phyloP scores from a whole-genome alignment of 768 basidiomycete genomes.

The Calocera viscosa region DNA sequence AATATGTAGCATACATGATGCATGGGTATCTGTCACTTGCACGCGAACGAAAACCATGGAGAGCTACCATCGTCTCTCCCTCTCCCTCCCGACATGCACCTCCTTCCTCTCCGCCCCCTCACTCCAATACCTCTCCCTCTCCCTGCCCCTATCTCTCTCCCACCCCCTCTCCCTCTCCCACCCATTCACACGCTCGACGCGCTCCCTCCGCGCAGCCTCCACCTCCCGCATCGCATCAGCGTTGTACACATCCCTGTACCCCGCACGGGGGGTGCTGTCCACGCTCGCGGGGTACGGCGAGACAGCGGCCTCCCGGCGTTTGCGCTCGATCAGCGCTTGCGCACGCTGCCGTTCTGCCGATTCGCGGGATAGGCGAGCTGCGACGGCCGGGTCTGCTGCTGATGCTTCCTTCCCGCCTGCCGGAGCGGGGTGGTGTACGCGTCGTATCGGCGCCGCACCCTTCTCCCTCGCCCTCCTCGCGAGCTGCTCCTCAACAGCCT shows the following conservation, averaged over 20 bases:
- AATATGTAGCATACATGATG: not conserved
- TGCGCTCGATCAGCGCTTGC: conserved; percentile 53
- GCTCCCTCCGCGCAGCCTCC: not conserved
- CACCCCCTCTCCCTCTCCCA: not conserved
- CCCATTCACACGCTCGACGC: not conserved
- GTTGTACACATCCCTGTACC: conserved; percentile 63
- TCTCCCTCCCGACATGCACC: not conserved
- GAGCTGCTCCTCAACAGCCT: conserved; percentile 6
- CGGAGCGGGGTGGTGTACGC: conserved; percentile 27
- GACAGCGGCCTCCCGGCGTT: conserved; percentile 54
- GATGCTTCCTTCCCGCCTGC: too few relatives aligned
- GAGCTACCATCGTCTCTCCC: not conserved
- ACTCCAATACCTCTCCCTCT: conserved; percentile 5
- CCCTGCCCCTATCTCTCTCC: not conserved
- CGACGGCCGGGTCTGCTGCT: conserved; percentile 35
- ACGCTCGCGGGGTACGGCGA: conserved; percentile 43
- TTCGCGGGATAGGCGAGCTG: conserved; percentile 56
- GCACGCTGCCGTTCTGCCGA: conserved; percentile 64
- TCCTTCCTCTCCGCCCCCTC: not conserved
- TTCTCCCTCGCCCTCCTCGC: conserved; percentile 13
- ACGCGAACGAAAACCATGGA: too few relatives aligned
- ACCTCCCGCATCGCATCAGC: conserved; percentile 55
- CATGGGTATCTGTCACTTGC: not conserved
- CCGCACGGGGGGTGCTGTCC: conserved; percentile 27
- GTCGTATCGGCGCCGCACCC: conserved; percentile 15